Conservation (phyloP, 805 yeast species). For the Priceomyces melissophilus region DNA sequence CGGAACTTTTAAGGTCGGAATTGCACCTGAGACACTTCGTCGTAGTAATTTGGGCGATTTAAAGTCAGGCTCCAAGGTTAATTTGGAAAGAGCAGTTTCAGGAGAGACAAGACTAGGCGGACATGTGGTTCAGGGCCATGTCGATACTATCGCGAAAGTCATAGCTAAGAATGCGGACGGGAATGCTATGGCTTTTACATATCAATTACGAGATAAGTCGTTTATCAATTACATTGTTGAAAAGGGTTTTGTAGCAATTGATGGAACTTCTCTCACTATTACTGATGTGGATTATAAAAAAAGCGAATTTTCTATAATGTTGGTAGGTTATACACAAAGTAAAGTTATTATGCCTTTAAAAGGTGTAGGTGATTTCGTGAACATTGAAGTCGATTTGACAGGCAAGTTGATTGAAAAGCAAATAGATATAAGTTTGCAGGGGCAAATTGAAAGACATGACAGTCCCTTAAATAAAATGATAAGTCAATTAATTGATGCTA, state of each 20-base stretch:
- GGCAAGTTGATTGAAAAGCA: slow-evolving; percentile 92
- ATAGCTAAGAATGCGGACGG: slow-evolving; percentile 55
- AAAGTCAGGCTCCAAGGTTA: slow-evolving; percentile 58
- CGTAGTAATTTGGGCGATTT: slow-evolving; percentile 73
- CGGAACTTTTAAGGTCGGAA: slow-evolving; percentile 74
- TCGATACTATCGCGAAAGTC: slow-evolving; percentile 81
- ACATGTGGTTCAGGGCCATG: slow-evolving; percentile 97
- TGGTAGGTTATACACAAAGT: slow-evolving; percentile 86
- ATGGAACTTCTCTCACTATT: slow-evolving; percentile 90
- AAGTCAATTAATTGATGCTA: slow-evolving; percentile 27
- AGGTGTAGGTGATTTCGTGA: slow-evolving; percentile 60
- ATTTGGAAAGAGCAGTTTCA: slow-evolving; percentile 88
- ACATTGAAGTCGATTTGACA: slow-evolving; percentile 91
- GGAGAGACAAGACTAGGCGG: slow-evolving; percentile 90
- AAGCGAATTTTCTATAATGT: slow-evolving; percentile 73
- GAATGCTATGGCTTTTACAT: slow-evolving; percentile 74
- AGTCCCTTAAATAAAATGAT: slow-evolving; percentile 52
- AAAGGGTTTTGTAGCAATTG: slow-evolving; percentile 90
- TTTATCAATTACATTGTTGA: slow-evolving; percentile 78
- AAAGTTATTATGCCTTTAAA: slow-evolving; percentile 74
- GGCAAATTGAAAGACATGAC: slow-evolving; percentile 47
- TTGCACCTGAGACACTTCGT: slow-evolving; percentile 88
- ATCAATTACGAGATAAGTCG: slow-evolving; percentile 61
- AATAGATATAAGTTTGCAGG: slow-evolving; percentile 54
- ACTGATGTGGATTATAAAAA: slow-evolving; percentile 64